Percentiles rank a stretch among this genome's conserved stretches.
Conservation (phyloP, 2,329 filamentous ascomycete species). For the Trichothecium sympodiale region DNA sequence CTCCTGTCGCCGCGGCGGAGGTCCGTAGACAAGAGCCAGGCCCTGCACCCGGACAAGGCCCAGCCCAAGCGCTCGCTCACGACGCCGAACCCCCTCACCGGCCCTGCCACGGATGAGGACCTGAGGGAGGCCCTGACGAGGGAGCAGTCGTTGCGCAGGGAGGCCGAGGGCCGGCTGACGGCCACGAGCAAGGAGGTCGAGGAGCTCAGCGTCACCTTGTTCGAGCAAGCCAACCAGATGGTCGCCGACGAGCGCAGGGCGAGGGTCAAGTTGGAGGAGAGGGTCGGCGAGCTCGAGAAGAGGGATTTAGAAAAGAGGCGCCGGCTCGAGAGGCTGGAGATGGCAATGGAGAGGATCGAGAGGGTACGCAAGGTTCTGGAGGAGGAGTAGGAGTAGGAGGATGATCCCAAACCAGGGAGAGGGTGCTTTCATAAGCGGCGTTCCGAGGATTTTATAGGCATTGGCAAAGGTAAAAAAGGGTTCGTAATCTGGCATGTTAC, state of each 20-base stretch:
- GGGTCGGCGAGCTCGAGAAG: constrained; percentile 56
- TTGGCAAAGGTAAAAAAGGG: not conserved
- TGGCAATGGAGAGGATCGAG: constrained; percentile 60
- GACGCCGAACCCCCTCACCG: constrained; percentile 12
- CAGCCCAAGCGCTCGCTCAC: constrained; percentile 1
- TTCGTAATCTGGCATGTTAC: not conserved
- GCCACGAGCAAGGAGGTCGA: constrained; percentile 65
- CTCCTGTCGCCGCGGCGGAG: constrained; percentile 36
- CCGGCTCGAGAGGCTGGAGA: constrained; percentile 59
- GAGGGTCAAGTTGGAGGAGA: constrained; percentile 58
- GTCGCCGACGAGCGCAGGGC: constrained; percentile 65
- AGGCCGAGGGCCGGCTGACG: constrained; percentile 57
- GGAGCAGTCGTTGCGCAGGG: constrained; percentile 55
- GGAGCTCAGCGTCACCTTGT: constrained; percentile 63
- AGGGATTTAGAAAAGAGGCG: constrained; percentile 59
- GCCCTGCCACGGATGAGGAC: constrained; percentile 27
- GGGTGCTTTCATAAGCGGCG: not conserved
- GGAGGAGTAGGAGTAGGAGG: too few species aligned
- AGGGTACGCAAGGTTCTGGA: constrained; percentile 52
- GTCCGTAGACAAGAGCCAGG: constrained; percentile 18
- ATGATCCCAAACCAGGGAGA: not conserved
- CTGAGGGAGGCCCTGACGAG: constrained; percentile 53
- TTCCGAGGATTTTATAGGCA: constrained; percentile 1
- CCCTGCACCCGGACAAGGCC: constrained; percentile 14
- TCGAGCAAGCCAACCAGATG: constrained; percentile 82